These are phyloP conservation scores for Populus euphratica DNA, from an alignment of 345 rosid genomes.

Conservation along the genomic window DNA sequence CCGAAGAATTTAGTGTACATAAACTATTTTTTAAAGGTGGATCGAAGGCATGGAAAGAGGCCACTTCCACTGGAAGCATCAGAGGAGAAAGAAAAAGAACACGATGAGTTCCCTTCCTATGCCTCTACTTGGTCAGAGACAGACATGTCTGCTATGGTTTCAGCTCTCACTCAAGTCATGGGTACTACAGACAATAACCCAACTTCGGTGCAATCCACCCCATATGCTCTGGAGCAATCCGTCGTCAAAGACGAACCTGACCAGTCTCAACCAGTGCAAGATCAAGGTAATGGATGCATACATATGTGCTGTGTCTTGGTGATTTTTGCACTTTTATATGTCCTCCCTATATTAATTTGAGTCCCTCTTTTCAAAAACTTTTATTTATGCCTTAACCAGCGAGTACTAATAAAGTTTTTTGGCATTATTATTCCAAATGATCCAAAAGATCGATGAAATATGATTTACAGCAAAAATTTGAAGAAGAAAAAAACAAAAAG, in stretches of 20 bases:
- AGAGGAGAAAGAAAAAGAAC: constrained; percentile 36
- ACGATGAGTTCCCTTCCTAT: constrained; percentile 19
- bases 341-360: not conserved
- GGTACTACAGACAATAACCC: constrained; percentile 21
- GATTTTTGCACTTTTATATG: too few species aligned
- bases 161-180: constrained; percentile 61
- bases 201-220: constrained; percentile 15
- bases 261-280: constrained; percentile 8
- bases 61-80: constrained; percentile 63
- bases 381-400: not conserved
- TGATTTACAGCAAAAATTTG: not conserved
- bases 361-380: not conserved
- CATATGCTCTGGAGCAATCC: not conserved
- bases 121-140: constrained; percentile 53
- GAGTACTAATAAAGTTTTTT: not conserved
- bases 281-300: constrained; percentile 13
- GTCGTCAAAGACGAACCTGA: constrained; percentile 7
- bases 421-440: not conserved
- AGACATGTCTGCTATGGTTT: constrained; percentile 82
- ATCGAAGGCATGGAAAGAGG: constrained; percentile 70
- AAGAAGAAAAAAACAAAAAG: not conserved
- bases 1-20: not conserved
- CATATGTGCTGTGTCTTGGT: too few species aligned
- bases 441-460: not conserved
- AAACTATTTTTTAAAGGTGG: constrained; percentile 30